Conservation (phyloP, 2,329 filamentous ascomycete species). For the Sarocladium kiliense region DNA sequence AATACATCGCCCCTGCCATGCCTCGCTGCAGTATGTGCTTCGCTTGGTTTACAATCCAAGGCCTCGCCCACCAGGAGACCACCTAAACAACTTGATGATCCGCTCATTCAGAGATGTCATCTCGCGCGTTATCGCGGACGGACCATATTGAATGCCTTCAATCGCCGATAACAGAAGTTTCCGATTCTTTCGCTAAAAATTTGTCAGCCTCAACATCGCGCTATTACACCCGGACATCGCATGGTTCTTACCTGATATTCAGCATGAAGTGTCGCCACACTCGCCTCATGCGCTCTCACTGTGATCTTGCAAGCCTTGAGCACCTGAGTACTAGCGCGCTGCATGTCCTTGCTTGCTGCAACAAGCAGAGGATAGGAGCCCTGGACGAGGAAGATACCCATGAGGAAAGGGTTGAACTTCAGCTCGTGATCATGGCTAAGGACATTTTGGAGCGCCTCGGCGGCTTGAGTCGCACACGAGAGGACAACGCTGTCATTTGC, state of each 20-base stretch:
- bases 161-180: not conserved
- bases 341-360: constrained; percentile 4
- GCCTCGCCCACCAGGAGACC: not conserved
- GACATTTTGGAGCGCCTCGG: constrained; percentile 3
- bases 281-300: constrained; percentile 1
- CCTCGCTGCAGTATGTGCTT: too few relatives aligned
- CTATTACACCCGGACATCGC: not conserved
- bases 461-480: not conserved
- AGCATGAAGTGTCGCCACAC: not conserved
- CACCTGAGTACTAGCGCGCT: not conserved
- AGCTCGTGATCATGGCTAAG: constrained; percentile 3
- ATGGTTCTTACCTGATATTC: not conserved
- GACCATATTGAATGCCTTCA: not conserved
- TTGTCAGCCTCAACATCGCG: not conserved
- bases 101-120: constrained; percentile 1
- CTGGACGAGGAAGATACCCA: constrained; percentile 3
- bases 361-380: not conserved
- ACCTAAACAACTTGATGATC: constrained; percentile 2
- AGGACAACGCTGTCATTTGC: not conserved
- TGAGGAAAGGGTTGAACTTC: constrained; percentile 4
- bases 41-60: not conserved
- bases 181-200: not conserved
- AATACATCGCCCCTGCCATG: too few relatives aligned
- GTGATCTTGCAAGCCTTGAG: constrained; percentile 7
- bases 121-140: not conserved